Evolutionary conservation across 2,329 filamentous ascomycete genomes (phyloP), one percentile per base, ranked within the genome.

Genomic region (Penicillium hordei): DNA sequence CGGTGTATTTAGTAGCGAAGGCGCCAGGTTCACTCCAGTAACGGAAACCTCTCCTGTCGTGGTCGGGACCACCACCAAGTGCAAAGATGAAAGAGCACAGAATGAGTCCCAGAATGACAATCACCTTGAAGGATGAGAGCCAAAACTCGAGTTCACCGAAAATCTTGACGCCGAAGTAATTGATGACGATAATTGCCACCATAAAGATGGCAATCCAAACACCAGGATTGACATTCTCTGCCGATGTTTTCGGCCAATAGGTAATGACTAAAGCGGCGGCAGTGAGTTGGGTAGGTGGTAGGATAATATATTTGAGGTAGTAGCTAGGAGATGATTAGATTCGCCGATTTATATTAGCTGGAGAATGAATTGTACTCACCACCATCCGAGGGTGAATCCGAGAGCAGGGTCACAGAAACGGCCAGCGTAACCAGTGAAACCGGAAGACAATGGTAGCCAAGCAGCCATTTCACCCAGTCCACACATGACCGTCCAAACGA

Each of bases 21-120:
- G 58, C 54, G 0, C 60, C 87, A 0, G 88, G 88, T 25, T 75
- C 48, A 3, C 65, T 70, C 76, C 84, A 88, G 68, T 85, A 82
- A 17, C 85, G 81, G 70, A 91, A 91, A 0, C 89, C 89, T 60
- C 89, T 89, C 0, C 82, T 78, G 62, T 91, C 86, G 52, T 83
- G 79, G 1, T 84, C 70, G 0, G 90, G 90, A 64, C 92, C 92
- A 3, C 89, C 90, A 5, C 90, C 90, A 0, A 92, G 77, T 86
- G 93, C 92, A 60, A 87, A 85, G 60, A 94, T 80, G 66, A 94
- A 89, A 7, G 90, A 92, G 75, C 89, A 91, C 60, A 84, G 62
- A 63, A 91, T 81, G 31, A 91, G 79, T 1, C 82, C 85, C 23
- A 91, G 71, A 56, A 89, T 87, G 44, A 91, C 78, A 4, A 90